Base-by-base conservation (phyloP, 345 rosid genomes). In the Populus davidiana region DNA sequence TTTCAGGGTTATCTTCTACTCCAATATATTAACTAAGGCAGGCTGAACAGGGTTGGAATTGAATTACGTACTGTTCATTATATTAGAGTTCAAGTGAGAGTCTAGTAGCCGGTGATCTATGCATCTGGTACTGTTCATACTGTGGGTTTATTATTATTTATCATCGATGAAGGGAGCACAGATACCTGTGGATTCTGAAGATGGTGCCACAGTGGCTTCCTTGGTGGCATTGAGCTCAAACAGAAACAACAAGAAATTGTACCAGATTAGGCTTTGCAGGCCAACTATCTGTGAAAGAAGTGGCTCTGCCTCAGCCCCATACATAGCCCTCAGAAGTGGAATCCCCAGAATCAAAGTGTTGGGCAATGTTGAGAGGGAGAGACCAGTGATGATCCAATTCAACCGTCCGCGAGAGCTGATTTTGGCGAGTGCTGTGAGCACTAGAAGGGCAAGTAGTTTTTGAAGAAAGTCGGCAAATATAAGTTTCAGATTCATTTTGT, bases 341-440 rank as follows among this genome's bases (percentile, higher is more conserved):
- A 95, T 92, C 18, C 99, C 99, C 56, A 95, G 81, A 75, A 95
- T 89, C 79, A 93, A 84, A 74, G 97, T 92, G 83, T 95, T 95
- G 6, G 99, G 97, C 47, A 93, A 69, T 20, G 97, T 91, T 11
- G 96, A 85, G 20, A 93, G 83, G 23, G 97, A 92, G 8, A 93
- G 33, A 38, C 94, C 96, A 16, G 89, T 93, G 69, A 95, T 90
- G 82, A 90, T 70, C 89, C 88, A 91, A 78, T 83, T 81, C 50
- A 93, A 63, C 63, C 88, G 83, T 0, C 90, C 90, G 25, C 89
- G 80, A 25, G 88, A 80, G 83, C 86, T 87, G 76, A 91, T 74
- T 70, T 80, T 91, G 31, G 86, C 68, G 79, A 88, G 65, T 43
- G 49, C 85, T 18, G 75, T 79, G 18, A 93, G 68, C 0, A 83